Conservation (phyloP, 345 rosid genomes). For the Zanthoxylum bungeanum region DNA sequence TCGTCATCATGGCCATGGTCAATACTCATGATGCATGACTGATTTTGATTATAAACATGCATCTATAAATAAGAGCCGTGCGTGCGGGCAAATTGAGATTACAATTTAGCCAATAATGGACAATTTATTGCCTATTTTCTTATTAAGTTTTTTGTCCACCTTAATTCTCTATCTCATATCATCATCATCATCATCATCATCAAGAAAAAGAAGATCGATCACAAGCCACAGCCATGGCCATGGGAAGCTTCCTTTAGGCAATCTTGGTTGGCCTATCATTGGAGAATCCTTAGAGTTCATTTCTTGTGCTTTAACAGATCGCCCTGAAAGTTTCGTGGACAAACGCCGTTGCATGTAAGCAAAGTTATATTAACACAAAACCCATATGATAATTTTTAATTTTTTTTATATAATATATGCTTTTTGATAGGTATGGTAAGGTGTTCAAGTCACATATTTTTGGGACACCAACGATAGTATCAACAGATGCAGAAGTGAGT, state of each 20-base stretch:
- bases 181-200: conserved; percentile 16
- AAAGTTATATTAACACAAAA: not conserved
- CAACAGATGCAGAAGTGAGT: conserved; percentile 93
- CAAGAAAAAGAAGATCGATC: not conserved
- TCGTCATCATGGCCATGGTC: too few relatives aligned
- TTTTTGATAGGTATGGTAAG: conserved; percentile 64
- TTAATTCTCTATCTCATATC: conserved; percentile 30
- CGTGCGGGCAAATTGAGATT: too few relatives aligned
- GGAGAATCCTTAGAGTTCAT: conserved; percentile 93
- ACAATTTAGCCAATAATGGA: too few relatives aligned
- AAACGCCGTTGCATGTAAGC: conserved; percentile 70
- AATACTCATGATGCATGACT: too few relatives aligned
- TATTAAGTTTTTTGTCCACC: conserved; percentile 8
- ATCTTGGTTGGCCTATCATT: conserved; percentile 81
- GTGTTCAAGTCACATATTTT: conserved; percentile 97
- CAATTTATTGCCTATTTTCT: too few relatives aligned
- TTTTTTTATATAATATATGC: not conserved
- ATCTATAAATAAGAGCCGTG: too few relatives aligned
- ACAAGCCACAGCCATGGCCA: not conserved
- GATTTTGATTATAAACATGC: too few relatives aligned
- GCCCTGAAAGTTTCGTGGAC: conserved; percentile 86
- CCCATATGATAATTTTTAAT: not conserved
- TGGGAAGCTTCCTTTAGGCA: conserved; percentile 55
- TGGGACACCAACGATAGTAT: conserved; percentile 78
- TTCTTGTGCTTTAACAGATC: conserved; percentile 76